phyloP scores from a whole-genome alignment of 2,329 filamentous ascomycete species.

The Diplocarpon rosae region DNA sequence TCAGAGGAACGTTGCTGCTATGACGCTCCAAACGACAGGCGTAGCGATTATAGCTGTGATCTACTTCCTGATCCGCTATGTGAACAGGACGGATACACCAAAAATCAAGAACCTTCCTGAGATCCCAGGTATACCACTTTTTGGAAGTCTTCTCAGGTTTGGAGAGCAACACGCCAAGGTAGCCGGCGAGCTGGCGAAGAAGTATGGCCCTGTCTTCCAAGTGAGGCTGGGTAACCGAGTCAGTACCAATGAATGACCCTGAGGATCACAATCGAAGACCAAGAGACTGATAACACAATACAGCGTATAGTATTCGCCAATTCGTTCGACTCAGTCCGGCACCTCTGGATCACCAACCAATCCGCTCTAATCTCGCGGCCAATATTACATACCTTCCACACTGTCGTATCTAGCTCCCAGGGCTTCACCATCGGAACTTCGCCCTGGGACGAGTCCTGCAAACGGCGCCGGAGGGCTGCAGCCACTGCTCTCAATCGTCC shows the following conservation, averaged over 20 bases:
- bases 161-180: slow-evolving; percentile 45
- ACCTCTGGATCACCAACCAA: slow-evolving; percentile 70
- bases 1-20: neutral
- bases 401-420: slow-evolving; percentile 63
- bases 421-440: slow-evolving; percentile 77
- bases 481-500: slow-evolving; percentile 69
- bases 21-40: slow-evolving; percentile 18
- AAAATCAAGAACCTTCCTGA: slow-evolving; percentile 52
- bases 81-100: slow-evolving; percentile 42
- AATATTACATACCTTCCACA: slow-evolving; percentile 72
- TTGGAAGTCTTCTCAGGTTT: slow-evolving; percentile 52
- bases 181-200: slow-evolving; percentile 44
- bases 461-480: slow-evolving; percentile 64
- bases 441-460: slow-evolving; percentile 75
- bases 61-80: slow-evolving; percentile 21
- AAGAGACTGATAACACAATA: slow-evolving; percentile 1
- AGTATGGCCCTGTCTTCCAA: slow-evolving; percentile 55
- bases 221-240: slow-evolving; percentile 58
- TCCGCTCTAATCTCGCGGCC: slow-evolving; percentile 68
- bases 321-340: slow-evolving; percentile 60
- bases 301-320: slow-evolving; percentile 68
- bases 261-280: neutral
- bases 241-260: slow-evolving; percentile 9
- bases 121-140: slow-evolving; percentile 48
- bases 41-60: slow-evolving; percentile 22